Evolutionary conservation across 176 grass and related monocot genomes (phyloP), one percentile per base, ranked within the genome.

Genomic region (Chloris gayana): DNA sequence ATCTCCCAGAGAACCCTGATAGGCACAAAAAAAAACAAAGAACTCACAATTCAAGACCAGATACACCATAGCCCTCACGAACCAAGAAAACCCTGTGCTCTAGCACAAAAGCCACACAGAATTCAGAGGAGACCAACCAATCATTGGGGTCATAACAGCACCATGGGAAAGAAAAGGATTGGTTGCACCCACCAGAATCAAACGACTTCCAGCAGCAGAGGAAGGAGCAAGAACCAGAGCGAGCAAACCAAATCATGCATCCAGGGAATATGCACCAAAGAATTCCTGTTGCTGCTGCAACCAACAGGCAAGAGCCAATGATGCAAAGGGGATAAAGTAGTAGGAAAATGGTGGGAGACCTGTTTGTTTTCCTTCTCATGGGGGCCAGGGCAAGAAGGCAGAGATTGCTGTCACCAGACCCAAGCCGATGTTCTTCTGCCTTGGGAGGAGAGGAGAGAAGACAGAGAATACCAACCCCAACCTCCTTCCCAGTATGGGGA

Each of bases 311-410:
- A 63, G n/a, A 49, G 25, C 30, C 67, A 82, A 82, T 85, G 87
- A 82, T 89, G 78, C 78, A 39, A 39, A 58, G 57, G 25, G 18
- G 50, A 63, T 71, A 88, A 75, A 83, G 85, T 81, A 77, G 77
- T 84, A 76, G 38, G 83, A 64, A 80, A 70, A 88, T 78, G 60
- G 64, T 75, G 59, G 72, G 70, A 73, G 68, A 91, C 90, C 88
- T 90, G 95, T 82, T 57, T 79, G 81, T 69, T 85, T 85, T 76
- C 92, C 81, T 85, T 87, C 92, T 87, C 85, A 79, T 87, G 92
- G 90, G 88, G 82, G 82, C 65, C 86, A 87, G 84, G 78, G 61
- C 80, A 81, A 70, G 74, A 65, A 70, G 81, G 81, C 86, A 85
- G 46, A 35, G 79, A 88, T 76, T 88, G 79, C 42, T 88, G 75